Base-by-base conservation (phyloP, 345 rosid genomes). In the Eutrema heterophyllum region DNA sequence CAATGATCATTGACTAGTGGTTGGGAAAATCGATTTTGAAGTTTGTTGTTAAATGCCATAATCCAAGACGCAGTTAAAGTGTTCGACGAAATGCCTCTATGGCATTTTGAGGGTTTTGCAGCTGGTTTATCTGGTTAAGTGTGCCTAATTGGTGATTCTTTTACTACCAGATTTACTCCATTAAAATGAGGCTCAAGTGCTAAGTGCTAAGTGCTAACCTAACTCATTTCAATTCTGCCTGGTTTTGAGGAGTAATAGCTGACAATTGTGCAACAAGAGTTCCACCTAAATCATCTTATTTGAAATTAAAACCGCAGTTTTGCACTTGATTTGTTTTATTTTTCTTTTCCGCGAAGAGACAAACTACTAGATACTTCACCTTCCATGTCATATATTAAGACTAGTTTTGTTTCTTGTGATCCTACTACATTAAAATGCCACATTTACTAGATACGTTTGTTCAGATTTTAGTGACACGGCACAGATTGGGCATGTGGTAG, bases 161-260 rank as follows among this genome's bases (percentile, higher is more conserved):
- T 14, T 50, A 61, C 40, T n/a, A 38, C 27, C 49, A 26, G 0
- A 38, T 7, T 72, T 50, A 21, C 8, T 16, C n/a, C 44, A 41
- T 52, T 54, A 52, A 27, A 27, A 63, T 43, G 55, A 72, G 13
- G 15, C 54, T 54, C 65, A 45, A 32, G 65, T 7, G 4, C 39
- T 70, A 72, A 32, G 65, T 7, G 4, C 39, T 70, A 72, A 54
- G 69, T 72, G 62, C 33, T 21, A 62, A 32, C 54, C n/a, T 16
- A 7, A 50, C 13, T 11, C 52, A 41, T 13, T 41, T 72, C 24
- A 49, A 45, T 39, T 40, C 38, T 40, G 21, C 51, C 60, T 49
- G 14, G 51, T 49, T 62, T 49, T 12, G 9, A 38, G 46, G 74
- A 46, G 16, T 24, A 35, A 13, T 21, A 58, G 66, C 11, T 39